Conservation (phyloP, 495 filamentous ascomycete species). For the Halenospora varia region DNA sequence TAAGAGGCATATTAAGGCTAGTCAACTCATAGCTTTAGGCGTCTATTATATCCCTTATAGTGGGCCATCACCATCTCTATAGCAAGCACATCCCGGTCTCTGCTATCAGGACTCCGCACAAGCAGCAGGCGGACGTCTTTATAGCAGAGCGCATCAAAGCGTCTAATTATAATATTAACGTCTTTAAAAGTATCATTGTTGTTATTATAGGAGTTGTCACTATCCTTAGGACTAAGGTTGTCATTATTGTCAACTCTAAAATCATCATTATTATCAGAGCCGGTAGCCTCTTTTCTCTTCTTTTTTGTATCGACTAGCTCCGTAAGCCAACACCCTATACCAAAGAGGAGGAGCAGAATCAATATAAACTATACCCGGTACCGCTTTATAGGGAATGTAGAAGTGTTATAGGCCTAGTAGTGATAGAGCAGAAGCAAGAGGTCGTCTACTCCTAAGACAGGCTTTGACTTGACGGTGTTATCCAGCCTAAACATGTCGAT, state of each 20-base stretch:
- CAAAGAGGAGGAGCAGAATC: conserved; percentile 15
- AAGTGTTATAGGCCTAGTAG: conserved; percentile 27
- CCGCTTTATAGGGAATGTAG: conserved; percentile 22
- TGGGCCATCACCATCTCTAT: too few relatives aligned
- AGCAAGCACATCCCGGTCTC: too few relatives aligned
- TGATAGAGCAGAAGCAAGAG: conserved; percentile 24
- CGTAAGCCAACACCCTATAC: conserved; percentile 12
- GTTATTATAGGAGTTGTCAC: neutral
- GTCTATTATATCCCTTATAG: too few relatives aligned
- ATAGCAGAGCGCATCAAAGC: conserved; percentile 27
- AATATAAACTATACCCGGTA: conserved; percentile 19
- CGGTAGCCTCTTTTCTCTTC: conserved; percentile 3
- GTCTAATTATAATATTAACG: neutral
- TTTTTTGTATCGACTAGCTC: conserved; percentile 19
- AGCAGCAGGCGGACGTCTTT: too few relatives aligned
- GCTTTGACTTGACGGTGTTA: conserved; percentile 23
- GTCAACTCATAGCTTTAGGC: too few relatives aligned
- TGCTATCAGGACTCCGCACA: too few relatives aligned
- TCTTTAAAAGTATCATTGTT: conserved; percentile 3
- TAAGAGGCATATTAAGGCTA: too few relatives aligned
- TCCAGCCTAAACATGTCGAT: conserved; percentile 24
- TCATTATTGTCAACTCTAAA: neutral
- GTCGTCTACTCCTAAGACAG: conserved; percentile 25
- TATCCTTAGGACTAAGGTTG: neutral
- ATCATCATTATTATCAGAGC: conserved; percentile 6